A percentile compares a stretch with the other conserved stretches of the same genome.
These are phyloP conservation scores for Punica granatum DNA, from an alignment of 345 rosid species.

Conservation along the genomic window DNA sequence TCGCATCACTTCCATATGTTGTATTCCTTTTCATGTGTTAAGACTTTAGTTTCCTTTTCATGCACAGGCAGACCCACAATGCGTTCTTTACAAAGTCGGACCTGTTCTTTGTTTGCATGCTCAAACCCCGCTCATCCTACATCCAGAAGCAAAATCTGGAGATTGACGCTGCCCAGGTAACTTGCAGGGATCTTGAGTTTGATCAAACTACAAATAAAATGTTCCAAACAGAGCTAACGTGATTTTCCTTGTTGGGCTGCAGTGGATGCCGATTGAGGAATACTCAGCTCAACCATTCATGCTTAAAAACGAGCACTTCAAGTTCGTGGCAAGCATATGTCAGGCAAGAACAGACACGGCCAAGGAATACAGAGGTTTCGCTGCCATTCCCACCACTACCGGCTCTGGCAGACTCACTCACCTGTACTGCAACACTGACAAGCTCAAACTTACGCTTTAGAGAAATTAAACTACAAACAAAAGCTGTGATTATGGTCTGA, in stretches of 20 bases:
- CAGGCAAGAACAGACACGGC: constrained; percentile 22
- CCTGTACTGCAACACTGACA: constrained; percentile 40
- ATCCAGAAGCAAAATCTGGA: constrained; percentile 28
- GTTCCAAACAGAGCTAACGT: too few species aligned
- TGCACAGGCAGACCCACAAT: constrained; percentile 32
- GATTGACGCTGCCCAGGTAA: constrained; percentile 34
- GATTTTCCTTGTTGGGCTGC: not conserved
- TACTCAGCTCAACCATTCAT: constrained; percentile 54
- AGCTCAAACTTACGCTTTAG: not conserved
- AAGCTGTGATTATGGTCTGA: not conserved
- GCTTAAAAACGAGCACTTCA: constrained; percentile 33
- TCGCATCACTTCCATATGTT: not conserved
- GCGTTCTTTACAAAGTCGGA: constrained; percentile 33
- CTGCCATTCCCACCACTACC: constrained; percentile 29
- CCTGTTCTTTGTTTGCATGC: constrained; percentile 32
- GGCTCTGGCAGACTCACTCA: constrained; percentile 36
- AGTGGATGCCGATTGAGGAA: constrained; percentile 76
- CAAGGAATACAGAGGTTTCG: constrained; percentile 41
- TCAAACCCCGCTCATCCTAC: constrained; percentile 24
- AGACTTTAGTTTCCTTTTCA: too few species aligned
- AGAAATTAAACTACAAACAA: not conserved
- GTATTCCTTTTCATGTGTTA: too few species aligned
- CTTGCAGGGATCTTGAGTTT: not conserved
- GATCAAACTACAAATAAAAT: not conserved
- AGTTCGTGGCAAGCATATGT: constrained; percentile 49